These are phyloP conservation scores for Mycena pura DNA, from an alignment of 768 basidiomycete genomes.

Conservation along the genomic window DNA sequence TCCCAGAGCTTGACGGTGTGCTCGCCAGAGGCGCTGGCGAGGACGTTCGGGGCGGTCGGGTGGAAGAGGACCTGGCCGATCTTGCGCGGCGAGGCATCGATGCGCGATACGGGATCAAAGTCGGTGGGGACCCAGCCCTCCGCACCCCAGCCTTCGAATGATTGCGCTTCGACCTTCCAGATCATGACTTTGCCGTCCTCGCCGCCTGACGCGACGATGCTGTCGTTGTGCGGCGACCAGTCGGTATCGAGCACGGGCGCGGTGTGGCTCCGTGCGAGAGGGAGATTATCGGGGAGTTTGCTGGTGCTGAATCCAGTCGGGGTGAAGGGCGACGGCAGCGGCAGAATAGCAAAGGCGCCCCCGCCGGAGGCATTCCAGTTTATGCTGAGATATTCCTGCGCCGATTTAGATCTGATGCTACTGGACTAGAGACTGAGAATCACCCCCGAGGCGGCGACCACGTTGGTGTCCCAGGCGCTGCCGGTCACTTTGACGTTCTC, in stretches of 20 bases:
- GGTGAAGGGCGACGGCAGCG: constrained; percentile 76
- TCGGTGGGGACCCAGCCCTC: constrained; percentile 86
- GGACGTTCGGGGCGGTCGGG: constrained; percentile 85
- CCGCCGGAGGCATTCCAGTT: constrained; percentile 96
- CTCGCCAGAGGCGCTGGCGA: constrained; percentile 84
- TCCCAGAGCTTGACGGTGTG: constrained; percentile 93
- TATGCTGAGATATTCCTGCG: constrained; percentile 82
- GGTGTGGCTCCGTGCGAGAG: constrained; percentile 87
- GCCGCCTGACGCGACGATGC: constrained; percentile 87
- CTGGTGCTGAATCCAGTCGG: constrained; percentile 63
- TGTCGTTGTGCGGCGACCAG: constrained; percentile 95
- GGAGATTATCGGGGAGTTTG: constrained; percentile 91
- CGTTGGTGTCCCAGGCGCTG: constrained; percentile 96
- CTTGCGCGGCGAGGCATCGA: constrained; percentile 84
- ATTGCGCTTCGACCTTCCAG: constrained; percentile 76
- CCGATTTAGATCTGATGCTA: constrained; percentile 12
- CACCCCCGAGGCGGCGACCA: constrained; percentile 85
- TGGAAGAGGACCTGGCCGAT: constrained; percentile 95
- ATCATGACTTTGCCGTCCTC: constrained; percentile 95
- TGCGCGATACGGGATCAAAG: constrained; percentile 83
- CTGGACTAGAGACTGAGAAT: constrained; percentile 4
- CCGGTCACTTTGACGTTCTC: constrained; percentile 88
- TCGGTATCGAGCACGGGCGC: constrained; percentile 92
- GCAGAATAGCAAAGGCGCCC: constrained; percentile 94
- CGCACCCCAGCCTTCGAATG: constrained; percentile 85